A percentile compares a stretch with the other conserved stretches of the same genome.
phyloP scores from a whole-genome alignment of 805 yeast genomes.

The Kregervanrija delftensis region DNA sequence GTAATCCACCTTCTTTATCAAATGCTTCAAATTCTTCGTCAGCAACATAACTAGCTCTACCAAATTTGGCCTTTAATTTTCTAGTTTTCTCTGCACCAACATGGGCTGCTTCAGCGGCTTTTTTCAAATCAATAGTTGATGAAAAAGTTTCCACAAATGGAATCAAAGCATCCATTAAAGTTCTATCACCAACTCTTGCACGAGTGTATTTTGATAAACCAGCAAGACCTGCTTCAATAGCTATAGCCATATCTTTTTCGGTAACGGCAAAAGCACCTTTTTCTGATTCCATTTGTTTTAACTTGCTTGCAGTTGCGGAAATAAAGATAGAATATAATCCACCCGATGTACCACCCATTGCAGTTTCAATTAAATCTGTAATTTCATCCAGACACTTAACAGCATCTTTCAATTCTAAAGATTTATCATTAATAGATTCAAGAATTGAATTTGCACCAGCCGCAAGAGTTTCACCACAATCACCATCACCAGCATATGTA shows the following conservation, averaged over 20 bases:
- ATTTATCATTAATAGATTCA: slow-evolving; percentile 37
- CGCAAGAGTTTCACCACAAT: slow-evolving; percentile 88
- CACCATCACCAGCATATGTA: slow-evolving; percentile 93
- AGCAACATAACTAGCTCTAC: slow-evolving; percentile 86
- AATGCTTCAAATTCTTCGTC: slow-evolving; percentile 47
- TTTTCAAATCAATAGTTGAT: slow-evolving; percentile 41
- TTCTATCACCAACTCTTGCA: slow-evolving; percentile 85
- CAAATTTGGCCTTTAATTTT: slow-evolving; percentile 74
- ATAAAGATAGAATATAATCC: slow-evolving; percentile 84
- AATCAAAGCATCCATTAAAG: slow-evolving; percentile 80
- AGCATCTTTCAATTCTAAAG: slow-evolving; percentile 39
- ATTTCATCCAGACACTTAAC: slow-evolving; percentile 58
- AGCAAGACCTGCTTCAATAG: slow-evolving; percentile 53
- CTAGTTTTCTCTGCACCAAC: slow-evolving; percentile 75
- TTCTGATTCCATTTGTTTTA: slow-evolving; percentile 36
- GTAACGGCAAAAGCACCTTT: slow-evolving; percentile 26
- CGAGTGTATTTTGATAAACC: slow-evolving; percentile 79
- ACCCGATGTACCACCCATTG: slow-evolving; percentile 98
- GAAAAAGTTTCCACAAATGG: slow-evolving; percentile 71
- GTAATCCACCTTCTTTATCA: slow-evolving; percentile 61
- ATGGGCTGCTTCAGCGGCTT: slow-evolving; percentile 64
- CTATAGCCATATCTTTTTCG: slow-evolving; percentile 34
- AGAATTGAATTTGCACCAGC: slow-evolving; percentile 74
- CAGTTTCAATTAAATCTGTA: slow-evolving; percentile 73
- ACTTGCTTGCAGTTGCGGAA: slow-evolving; percentile 59